A percentile compares a stretch with the other conserved stretches of the same genome.
phyloP scores from a whole-genome alignment of 805 yeast species.

The Metschnikowia drakensbergensis region DNA sequence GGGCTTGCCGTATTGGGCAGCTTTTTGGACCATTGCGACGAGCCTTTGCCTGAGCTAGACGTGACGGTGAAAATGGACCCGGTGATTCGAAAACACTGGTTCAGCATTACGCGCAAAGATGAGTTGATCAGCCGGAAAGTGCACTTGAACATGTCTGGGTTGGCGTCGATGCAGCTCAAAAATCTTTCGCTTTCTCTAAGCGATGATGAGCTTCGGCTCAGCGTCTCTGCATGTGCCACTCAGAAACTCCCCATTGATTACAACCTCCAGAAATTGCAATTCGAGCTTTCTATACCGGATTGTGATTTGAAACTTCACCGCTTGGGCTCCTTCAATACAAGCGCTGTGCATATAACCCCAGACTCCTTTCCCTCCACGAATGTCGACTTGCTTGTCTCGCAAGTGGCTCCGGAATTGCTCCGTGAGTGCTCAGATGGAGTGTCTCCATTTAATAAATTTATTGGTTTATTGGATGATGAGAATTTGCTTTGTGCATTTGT shows the following conservation, averaged over 20 bases:
- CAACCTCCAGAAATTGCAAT: slow-evolving; percentile 20
- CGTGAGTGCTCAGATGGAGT: slow-evolving; percentile 21
- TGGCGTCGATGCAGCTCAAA: neutral
- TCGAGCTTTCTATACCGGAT: slow-evolving; percentile 27
- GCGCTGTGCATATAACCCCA: slow-evolving; percentile 16
- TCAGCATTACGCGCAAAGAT: neutral
- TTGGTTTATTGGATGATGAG: slow-evolving; percentile 19
- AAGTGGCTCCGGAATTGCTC: slow-evolving; percentile 19
- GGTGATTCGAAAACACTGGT: neutral
- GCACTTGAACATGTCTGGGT: neutral
- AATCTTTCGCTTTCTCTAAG: neutral
- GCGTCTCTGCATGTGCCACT: neutral
- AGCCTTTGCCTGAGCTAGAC: neutral
- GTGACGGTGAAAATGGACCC: slow-evolving; percentile 3
- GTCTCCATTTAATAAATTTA: slow-evolving; percentile 21
- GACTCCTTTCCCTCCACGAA: slow-evolving; percentile 13
- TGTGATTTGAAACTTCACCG: slow-evolving; percentile 20
- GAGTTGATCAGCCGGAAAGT: neutral
- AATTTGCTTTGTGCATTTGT: slow-evolving; percentile 7
- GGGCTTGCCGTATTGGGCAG: neutral
- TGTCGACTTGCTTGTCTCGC: slow-evolving; percentile 20
- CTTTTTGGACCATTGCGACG: neutral
- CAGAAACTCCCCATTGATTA: slow-evolving; percentile 2
- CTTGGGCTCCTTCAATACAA: slow-evolving; percentile 25
- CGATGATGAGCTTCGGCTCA: neutral